phyloP scores from a whole-genome alignment of 2,329 filamentous ascomycete species.

The Epichloe elymi region DNA sequence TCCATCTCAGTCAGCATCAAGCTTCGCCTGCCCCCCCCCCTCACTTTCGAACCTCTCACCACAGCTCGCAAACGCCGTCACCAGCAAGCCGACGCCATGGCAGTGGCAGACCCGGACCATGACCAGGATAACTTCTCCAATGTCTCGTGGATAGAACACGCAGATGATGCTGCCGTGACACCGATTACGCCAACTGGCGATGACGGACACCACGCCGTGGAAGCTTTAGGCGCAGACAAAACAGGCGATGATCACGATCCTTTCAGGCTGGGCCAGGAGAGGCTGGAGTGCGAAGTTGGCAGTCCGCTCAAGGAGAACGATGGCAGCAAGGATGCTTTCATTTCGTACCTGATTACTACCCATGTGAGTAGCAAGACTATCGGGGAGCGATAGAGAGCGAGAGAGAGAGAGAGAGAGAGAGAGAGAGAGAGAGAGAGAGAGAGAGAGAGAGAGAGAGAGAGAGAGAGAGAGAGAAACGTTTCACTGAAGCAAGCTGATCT shows the following conservation, averaged over 20 bases:
- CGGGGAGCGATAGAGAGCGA: not conserved
- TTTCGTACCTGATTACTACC: slow-evolving; percentile 90
- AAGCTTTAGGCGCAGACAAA: slow-evolving; percentile 25
- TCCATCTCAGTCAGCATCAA: not conserved
- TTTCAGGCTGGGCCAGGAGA: slow-evolving; percentile 54
- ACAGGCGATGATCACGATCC: slow-evolving; percentile 40
- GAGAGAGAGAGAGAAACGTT: not conserved
- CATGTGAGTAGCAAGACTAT: slow-evolving; percentile 40
- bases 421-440: not conserved
- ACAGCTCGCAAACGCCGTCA: not conserved
- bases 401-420: not conserved
- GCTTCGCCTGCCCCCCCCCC: too few species aligned
- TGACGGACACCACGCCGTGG: slow-evolving; percentile 22
- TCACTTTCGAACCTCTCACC: not conserved
- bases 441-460: not conserved
- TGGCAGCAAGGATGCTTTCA: slow-evolving; percentile 90
- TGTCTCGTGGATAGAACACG: slow-evolving; percentile 62
- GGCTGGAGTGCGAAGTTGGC: slow-evolving; percentile 70
- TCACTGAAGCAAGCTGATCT: not conserved
- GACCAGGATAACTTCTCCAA: slow-evolving; percentile 64
- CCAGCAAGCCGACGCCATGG: slow-evolving; percentile 9
- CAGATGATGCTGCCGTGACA: slow-evolving; percentile 23
- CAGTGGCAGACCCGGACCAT: slow-evolving; percentile 37
- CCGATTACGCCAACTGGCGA: slow-evolving; percentile 13
- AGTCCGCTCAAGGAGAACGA: slow-evolving; percentile 89